Conservation (phyloP, 164 flowering plant species). For the Vitis rotundifolia region DNA sequence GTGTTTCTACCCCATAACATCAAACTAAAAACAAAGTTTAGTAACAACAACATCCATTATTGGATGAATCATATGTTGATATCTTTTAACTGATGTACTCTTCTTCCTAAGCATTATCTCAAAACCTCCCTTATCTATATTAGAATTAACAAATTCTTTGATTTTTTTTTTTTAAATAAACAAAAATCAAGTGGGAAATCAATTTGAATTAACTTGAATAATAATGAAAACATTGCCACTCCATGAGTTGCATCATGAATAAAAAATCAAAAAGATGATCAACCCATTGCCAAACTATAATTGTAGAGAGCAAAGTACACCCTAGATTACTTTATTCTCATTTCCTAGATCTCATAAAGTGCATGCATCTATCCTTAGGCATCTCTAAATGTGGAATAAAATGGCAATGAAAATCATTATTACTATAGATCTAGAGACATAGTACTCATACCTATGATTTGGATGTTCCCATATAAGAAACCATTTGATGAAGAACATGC, state of each 20-base stretch:
- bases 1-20: constrained; percentile 30
- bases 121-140: constrained; percentile 18
- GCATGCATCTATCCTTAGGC: neutral
- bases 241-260: neutral
- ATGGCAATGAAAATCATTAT: no score
- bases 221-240: neutral
- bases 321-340: no score
- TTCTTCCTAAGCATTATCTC: constrained; percentile 77
- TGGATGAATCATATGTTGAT: constrained; percentile 48
- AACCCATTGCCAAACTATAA: constrained; percentile 5
- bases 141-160: constrained; percentile 1
- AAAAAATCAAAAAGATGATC: neutral
- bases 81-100: constrained; percentile 62
- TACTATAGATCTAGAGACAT: no score
- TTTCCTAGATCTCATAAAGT: no score
- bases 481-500: no score
- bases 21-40: constrained; percentile 35
- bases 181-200: neutral
- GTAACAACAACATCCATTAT: constrained; percentile 36
- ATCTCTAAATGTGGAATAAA: no score
- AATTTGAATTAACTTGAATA: neutral
- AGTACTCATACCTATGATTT: no score
- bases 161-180: no score
- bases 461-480: no score
- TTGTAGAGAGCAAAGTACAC: neutral